Evolutionary conservation across 164 flowering plant species (phyloP), one percentile per base, ranked within the genome.

Genomic region (Litsea cubeba): DNA sequence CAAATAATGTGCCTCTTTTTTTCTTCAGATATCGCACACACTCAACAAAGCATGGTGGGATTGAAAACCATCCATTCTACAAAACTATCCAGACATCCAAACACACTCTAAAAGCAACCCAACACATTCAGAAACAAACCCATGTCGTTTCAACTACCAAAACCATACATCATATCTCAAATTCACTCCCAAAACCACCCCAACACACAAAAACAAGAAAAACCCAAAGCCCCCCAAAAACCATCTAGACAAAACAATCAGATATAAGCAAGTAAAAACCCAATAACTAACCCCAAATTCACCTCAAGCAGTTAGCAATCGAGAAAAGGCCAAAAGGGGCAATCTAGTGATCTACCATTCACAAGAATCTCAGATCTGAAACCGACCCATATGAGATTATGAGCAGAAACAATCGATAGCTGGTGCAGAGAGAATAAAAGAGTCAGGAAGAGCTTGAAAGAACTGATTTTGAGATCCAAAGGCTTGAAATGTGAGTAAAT

Each of bases 361-460:
- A 40, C 46, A 67, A 67, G 11, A 67, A 40, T 24, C 32, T 32
- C 69, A 67, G 69, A 67, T 67, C 69, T 32, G 50, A 17, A 69
- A 10, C 71, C 35, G 22, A 69, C 40, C 58, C 24, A 23, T 64
- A 4, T 58, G 62, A 25, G 17, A 26, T 25, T 25, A 22, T 25
- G 67, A 64, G 67, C 67, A 25, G 26, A 25, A 64, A 25, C 30
- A 23, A 64, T 28, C 14, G 67, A 23, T 25, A 64, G 15, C 67
- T 12, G 28, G 26, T 23, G 14, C 17, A 15, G 24, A 64, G 67
- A 64, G 67, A 25, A 23, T 28, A 28, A 20, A 23, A 18, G 63
- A 8, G 7, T 23, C 30, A 7, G 46, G 46, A 40, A 40, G 17
- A 67, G 49, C 69, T 67, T 28, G 49, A 26, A 40, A 67, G 46